A percentile compares a stretch with the other conserved stretches of the same genome.
Conservation (phyloP, 1,139 yeast genomes). For the Citeromyces hawaiiensis region DNA sequence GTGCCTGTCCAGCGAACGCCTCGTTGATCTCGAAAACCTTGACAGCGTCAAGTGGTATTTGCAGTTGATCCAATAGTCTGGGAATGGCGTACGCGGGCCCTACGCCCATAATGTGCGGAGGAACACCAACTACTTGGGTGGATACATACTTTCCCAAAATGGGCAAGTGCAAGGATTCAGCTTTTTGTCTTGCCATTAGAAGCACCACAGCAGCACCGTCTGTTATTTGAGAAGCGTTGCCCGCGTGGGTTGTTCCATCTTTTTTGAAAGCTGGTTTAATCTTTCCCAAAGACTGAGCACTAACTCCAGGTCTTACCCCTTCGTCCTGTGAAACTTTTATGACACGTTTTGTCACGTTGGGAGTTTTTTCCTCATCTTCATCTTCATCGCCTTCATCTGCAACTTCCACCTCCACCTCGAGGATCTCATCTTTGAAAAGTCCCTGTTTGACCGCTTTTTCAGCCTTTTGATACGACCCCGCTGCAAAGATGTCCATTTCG, state of each 20-base stretch:
- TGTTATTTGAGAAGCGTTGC: conserved; percentile 89
- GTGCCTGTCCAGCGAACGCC: conserved; percentile 92
- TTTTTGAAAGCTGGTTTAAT: conserved; percentile 80
- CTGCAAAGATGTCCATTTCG: conserved; percentile 72
- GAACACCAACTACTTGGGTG: conserved; percentile 75
- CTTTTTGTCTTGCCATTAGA: conserved; percentile 78
- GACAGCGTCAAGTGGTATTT: conserved; percentile 47
- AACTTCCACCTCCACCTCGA: conserved; percentile 52
- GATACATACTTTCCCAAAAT: conserved; percentile 66
- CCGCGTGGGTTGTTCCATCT: conserved; percentile 84
- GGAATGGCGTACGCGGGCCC: conserved; percentile 96
- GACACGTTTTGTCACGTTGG: conserved; percentile 19
- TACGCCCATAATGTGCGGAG: conserved; percentile 95
- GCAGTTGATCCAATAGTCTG: conserved; percentile 51
- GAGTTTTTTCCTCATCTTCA: conserved; percentile 18
- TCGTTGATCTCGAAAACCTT: conserved; percentile 81
- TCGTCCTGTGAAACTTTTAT: conserved; percentile 62
- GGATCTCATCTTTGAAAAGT: conserved; percentile 69
- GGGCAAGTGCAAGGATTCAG: conserved; percentile 57
- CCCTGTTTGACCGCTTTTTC: conserved; percentile 61
- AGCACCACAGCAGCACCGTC: conserved; percentile 93
- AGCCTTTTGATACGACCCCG: conserved; percentile 77
- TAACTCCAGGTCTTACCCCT: conserved; percentile 84
- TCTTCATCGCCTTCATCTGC: conserved; percentile 32
- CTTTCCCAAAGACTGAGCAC: conserved; percentile 60